Evolutionary conservation across 2,329 filamentous ascomycete genomes (phyloP), one percentile per base, ranked within the genome.

Genomic region (Diaporthe sp.): DNA sequence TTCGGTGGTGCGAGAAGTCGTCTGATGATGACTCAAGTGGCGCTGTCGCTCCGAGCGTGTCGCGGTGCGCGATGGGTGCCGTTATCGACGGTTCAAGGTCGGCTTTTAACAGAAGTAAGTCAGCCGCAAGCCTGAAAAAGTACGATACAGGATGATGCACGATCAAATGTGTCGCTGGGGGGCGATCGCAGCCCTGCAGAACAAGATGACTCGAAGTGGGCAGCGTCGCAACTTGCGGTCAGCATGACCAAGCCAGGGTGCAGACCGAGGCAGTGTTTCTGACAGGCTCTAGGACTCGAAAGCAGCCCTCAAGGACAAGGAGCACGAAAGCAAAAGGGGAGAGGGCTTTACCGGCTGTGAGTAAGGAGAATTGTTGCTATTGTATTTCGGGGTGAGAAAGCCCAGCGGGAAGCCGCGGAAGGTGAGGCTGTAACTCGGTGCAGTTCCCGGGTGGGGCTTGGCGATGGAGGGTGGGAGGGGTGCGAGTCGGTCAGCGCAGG

Each of bases 221-320:
- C 63, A 58, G 17, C 39, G 73, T 71, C 44, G 49, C 75, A 76
- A 76, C 53, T 75, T 75, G 75, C 75, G 75, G 75, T 76, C 75
- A 76, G 61, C 68, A 58, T n/a, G 61, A 73, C 51, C 68, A 39
- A 65, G 47, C 34, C 34, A 71, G 25, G 39, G 15, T 53, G 55
- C 49, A 60, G 39, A 44, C 73, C 73, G 65, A 70, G 65, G 65
- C 65, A 42, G 49, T 55, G 65, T 55, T 22, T 37, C 51, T 70
- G 65, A 55, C 44, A 58, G 22, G 12, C 31, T 47, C 42, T 58
- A 37, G 71, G 75, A 25, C 37, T 42, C 44, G 47, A 70, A 49
- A 44, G 31, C 65, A 31, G n/a, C 15, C 39, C 22, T 49, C 20
- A 9, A 34, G 34, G 34, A 34, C 34, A 34, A 34, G 15, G 31